Conservation (phyloP, 2,329 filamentous ascomycete species). For the Phialophora macrospora region DNA sequence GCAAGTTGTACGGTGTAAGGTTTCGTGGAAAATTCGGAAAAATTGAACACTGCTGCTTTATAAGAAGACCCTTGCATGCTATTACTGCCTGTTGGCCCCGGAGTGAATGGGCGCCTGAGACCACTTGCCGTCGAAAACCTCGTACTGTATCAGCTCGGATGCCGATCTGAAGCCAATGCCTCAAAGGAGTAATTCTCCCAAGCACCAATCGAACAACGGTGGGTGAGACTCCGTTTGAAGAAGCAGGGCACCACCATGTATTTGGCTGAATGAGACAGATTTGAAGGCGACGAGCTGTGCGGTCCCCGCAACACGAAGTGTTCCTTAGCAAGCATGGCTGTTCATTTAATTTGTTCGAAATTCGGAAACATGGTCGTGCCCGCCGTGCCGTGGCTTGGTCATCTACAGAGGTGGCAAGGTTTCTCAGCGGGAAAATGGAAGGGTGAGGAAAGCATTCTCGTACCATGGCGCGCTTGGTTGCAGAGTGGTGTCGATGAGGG, state of each 20-base stretch:
- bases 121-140: background rate
- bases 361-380: background rate
- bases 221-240: background rate
- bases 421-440: no score
- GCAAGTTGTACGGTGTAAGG: background rate
- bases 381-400: background rate
- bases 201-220: conserved; percentile 16
- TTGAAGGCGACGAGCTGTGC: background rate
- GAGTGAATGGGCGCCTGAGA: background rate
- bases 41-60: background rate
- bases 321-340: background rate
- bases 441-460: no score
- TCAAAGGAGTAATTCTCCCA: conserved; percentile 12
- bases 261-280: conserved; percentile 9
- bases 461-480: no score
- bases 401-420: background rate
- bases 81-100: background rate
- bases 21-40: background rate
- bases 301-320: background rate
- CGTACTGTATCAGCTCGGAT: background rate
- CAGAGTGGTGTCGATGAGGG: no score
- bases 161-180: conserved; percentile 4
- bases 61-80: background rate
- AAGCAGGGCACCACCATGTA: background rate
- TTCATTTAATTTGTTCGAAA: background rate